A percentile compares a stretch with the other conserved stretches of the same genome.
phyloP scores from a whole-genome alignment of 176 grass and related monocot genomes.

The Carex scoparia region DNA sequence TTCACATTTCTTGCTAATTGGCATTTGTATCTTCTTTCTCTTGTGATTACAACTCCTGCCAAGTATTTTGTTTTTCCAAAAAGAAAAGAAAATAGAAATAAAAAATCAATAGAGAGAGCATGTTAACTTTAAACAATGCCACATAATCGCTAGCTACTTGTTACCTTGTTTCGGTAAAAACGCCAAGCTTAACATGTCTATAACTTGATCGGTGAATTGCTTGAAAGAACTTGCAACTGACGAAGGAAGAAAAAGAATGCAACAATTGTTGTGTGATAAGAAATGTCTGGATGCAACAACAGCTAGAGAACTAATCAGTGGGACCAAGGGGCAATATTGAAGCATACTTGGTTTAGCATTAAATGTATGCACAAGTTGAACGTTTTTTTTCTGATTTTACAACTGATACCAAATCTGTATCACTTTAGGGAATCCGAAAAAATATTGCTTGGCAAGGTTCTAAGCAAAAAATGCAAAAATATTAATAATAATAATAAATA shows the following conservation, averaged over 20 bases:
- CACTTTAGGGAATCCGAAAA: neutral
- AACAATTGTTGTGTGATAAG: neutral
- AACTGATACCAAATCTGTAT: neutral
- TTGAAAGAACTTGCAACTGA: neutral
- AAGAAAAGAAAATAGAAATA: neutral
- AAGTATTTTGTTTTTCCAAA: neutral
- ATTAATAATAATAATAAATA: neutral
- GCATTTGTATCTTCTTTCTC: slow-evolving; percentile 9
- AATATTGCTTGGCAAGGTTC: neutral
- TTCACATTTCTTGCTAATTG: slow-evolving; percentile 6
- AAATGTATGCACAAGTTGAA: slow-evolving; percentile 11
- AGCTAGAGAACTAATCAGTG: neutral
- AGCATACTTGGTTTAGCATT: neutral
- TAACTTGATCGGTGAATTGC: neutral
- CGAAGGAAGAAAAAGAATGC: neutral
- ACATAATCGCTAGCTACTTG: neutral
- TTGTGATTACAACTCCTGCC: slow-evolving; percentile 2
- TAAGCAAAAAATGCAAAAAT: neutral
- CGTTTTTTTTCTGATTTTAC: neutral
- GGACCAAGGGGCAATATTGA: neutral
- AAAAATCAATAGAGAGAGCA: neutral
- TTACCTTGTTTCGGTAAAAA: neutral
- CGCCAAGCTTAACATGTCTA: neutral
- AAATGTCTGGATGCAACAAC: slow-evolving; percentile 15
- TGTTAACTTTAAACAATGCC: neutral